A percentile compares a stretch with the other conserved stretches of the same genome.
Conservation (phyloP, 257 asterid genomes). For the Anisodus tanguticus region DNA sequence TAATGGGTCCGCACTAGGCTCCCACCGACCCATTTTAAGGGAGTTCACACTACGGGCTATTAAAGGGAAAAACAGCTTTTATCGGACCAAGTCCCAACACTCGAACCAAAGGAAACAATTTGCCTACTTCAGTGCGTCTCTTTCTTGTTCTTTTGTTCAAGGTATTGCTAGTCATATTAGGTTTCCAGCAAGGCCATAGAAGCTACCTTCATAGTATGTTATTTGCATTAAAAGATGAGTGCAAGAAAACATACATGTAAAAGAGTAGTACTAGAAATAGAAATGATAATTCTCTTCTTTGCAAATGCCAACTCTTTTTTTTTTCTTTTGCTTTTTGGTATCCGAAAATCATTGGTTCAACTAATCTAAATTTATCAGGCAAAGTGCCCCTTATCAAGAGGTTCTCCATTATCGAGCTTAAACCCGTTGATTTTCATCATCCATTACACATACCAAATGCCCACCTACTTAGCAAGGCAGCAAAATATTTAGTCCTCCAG, state of each 20-base stretch:
- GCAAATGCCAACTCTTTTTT: not conserved
- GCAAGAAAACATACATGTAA: not conserved
- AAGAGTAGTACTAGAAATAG: not conserved
- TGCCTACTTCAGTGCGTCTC: no score
- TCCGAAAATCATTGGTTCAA: not conserved
- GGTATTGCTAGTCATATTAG: conserved; percentile 29
- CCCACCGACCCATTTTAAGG: no score
- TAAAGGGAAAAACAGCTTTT: no score
- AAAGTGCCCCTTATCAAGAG: not conserved
- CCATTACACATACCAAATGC: not conserved
- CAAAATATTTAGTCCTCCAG: not conserved
- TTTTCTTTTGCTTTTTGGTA: not conserved
- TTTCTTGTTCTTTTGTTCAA: no score
- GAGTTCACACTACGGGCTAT: no score
- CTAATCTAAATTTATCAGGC: not conserved
- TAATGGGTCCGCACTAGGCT: no score
- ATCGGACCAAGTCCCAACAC: no score
- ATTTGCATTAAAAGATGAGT: not conserved
- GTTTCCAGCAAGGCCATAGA: conserved; percentile 28
- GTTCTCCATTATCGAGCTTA: not conserved
- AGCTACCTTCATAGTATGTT: not conserved
- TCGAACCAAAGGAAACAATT: no score
- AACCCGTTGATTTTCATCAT: not conserved
- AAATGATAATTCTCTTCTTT: not conserved
- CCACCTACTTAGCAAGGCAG: not conserved